phyloP scores from a whole-genome alignment of 176 grass and related monocot species.

The Tillandsia leiboldiana region DNA sequence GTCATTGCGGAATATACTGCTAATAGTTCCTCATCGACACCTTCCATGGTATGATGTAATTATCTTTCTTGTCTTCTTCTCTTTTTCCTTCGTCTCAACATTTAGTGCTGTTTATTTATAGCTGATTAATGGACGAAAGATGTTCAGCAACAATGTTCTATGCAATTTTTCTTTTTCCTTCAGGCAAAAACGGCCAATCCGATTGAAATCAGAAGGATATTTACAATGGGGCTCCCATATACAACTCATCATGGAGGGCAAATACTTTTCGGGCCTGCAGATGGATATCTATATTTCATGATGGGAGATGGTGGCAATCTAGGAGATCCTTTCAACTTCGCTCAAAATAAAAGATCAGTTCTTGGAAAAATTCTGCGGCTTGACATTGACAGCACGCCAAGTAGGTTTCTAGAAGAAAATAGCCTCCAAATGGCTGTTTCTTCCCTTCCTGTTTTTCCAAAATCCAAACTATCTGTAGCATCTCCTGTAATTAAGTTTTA shows the following conservation, averaged over 20 bases:
- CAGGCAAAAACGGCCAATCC: conserved; percentile 62
- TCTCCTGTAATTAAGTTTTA: background rate
- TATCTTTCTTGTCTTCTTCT: background rate
- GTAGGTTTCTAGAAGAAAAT: conserved; percentile 27
- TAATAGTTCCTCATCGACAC: conserved; percentile 46
- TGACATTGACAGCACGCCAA: conserved; percentile 38
- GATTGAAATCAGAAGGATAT: conserved; percentile 66
- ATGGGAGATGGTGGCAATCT: conserved; percentile 86
- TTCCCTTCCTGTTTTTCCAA: background rate
- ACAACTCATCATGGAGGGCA: conserved; percentile 60
- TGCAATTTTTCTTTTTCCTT: conserved; percentile 11
- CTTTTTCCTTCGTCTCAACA: background rate
- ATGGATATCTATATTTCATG: conserved; percentile 91
- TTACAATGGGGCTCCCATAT: conserved; percentile 75
- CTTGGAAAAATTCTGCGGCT: conserved; percentile 88
- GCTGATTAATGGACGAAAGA: too few species aligned
- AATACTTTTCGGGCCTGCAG: conserved; percentile 71
- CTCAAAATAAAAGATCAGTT: conserved; percentile 84
- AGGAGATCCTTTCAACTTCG: conserved; percentile 82
- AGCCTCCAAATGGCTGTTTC: background rate
- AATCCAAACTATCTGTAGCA: background rate
- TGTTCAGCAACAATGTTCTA: background rate
- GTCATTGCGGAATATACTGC: conserved; percentile 80
- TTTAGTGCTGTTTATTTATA: too few species aligned
- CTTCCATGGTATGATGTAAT: conserved; percentile 28